Base-by-base conservation (phyloP, 2,329 filamentous ascomycete species). In the Onygena corvina region DNA sequence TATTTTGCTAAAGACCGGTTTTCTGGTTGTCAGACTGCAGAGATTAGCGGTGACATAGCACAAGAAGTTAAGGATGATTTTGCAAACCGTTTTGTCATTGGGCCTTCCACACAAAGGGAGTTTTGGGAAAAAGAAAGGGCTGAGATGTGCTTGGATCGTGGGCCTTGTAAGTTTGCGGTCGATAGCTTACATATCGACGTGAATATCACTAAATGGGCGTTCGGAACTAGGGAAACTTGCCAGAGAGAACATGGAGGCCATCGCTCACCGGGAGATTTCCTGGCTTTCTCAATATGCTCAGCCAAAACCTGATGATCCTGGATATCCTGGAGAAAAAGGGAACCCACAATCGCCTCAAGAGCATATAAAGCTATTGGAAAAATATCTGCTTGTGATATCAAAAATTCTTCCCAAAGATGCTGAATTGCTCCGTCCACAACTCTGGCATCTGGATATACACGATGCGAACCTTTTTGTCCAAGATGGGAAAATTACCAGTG, bases 361-460 rank as follows among this genome's bases (percentile, higher is more conserved):
- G n/a, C 62, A 69, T 53, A 58, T 65, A 23, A 44, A 53, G 2
- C 57, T 69, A 20, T 60, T 66, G 21, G 46, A 61, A 21, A 64
- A 57, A 51, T 69, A 61, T 51, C 42, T 67, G 2, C 40, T 57
- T 18, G 56, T 64, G 31, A 53, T 57, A 20, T 56, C 61, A 31
- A 60, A 59, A 51, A 52, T 69, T 30, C 55, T 67, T 3, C 59
- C 60, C 3, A 51, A 53, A 40, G 50, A 61, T 6, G 27, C 56
- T 16, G 49, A 51, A 2, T 31, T 64, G 9, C 33, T 54, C 44
- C 49, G 53, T 31, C 55, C 66, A 12, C 59, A 59, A n/a, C 50
- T 72, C 30, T 70, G 61, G 64, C 66, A 72, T 57, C 57, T 54
- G 27, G 66, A 70, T 56, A 54, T 71, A 21, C 63, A 65, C 53